Percentiles rank a stretch among this genome's conserved stretches.
Evolutionary conservation across 768 basidiomycete genomes (phyloP).

Genomic region (Pisolithus sp.): DNA sequence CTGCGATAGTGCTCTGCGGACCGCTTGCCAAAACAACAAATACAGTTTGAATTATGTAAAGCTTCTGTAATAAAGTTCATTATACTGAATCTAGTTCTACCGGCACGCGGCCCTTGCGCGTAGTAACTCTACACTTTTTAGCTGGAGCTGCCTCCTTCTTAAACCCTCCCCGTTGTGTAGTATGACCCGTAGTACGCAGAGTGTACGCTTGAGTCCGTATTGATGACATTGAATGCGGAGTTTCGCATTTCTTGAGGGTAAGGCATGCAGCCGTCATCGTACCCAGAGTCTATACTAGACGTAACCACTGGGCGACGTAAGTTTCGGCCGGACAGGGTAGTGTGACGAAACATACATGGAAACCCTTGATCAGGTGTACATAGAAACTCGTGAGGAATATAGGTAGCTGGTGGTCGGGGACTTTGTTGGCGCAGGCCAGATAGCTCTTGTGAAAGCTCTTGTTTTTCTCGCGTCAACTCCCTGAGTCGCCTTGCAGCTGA

Average conservation of each 20-base stretch:
- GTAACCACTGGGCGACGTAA: neutral
- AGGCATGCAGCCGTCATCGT: neutral
- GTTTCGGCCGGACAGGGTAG: neutral
- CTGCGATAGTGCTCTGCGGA: too few species aligned
- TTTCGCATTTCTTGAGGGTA: neutral
- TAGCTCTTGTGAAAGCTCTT: neutral
- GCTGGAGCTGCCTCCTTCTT: neutral
- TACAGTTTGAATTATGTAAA: too few species aligned
- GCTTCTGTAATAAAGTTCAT: too few species aligned
- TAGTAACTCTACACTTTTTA: neutral
- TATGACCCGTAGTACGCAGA: neutral
- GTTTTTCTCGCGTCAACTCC: neutral
- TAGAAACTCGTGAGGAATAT: neutral
- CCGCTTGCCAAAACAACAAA: too few species aligned
- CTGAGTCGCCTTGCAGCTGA: slow-evolving; percentile 2
- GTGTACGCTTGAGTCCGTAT: neutral
- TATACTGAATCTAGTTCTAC: too few species aligned
- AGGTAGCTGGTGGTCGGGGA: neutral
- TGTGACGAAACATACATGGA: neutral
- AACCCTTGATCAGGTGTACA: neutral
- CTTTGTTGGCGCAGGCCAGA: neutral
- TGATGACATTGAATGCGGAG: neutral
- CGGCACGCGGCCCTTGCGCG: neutral
- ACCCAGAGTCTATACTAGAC: neutral
- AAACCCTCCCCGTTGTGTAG: neutral